Evolutionary conservation across 495 filamentous ascomycete genomes (phyloP), one percentile per base, ranked within the genome.

Genomic region (Neurospora tetraspora): DNA sequence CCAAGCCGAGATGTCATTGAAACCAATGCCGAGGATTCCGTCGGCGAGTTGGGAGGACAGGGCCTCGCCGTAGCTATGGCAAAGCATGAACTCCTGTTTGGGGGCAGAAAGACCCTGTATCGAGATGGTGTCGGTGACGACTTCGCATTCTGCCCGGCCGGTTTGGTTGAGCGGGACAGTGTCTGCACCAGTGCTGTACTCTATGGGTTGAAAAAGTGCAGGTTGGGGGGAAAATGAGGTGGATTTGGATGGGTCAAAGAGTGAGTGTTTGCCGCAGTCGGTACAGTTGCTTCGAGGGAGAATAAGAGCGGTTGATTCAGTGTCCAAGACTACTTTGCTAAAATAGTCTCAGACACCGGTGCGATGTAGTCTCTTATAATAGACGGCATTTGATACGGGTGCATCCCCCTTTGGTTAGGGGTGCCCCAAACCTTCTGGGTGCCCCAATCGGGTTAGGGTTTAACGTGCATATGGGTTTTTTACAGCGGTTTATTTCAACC

Each of bases 1-100:
- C 37, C 40, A 61, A 45, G 72, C 69, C 2, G 71, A 69, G 9
- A 71, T 59, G 27, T 37, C 27, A 5, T 71, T 65, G 0, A 74
- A 76, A 8, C 74, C 74, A n/a, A 82, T 70, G 38, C 81, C 81
- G 37, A 82, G 73, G 68, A 82, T 78, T 12, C 79, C 79, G 65
- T 82, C 81, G 12, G 79, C 76, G 2, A 69, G 69, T 39, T 79
- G 74, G n/a, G 37, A 36, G 10, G 74, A 68, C 9, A 80, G 70
- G 2, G 70, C 73, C 3, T 70, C 74, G 38, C 70, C 75, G 72
- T 78, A 80, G 16, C 68, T 65, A 61, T 80, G 65, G 69, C 76
- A 77, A 23, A 73, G 34, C 47, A 77, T 27, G 74, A 81, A 76
- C 70, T 76, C 47, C 70, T 78, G 77, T 6, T 39, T 39, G 8